Percentiles rank a stretch among this genome's conserved stretches.
These are phyloP conservation scores for Sphaerostilbella broomeana DNA, from an alignment of 2,329 filamentous ascomycete species.

Conservation along the genomic window DNA sequence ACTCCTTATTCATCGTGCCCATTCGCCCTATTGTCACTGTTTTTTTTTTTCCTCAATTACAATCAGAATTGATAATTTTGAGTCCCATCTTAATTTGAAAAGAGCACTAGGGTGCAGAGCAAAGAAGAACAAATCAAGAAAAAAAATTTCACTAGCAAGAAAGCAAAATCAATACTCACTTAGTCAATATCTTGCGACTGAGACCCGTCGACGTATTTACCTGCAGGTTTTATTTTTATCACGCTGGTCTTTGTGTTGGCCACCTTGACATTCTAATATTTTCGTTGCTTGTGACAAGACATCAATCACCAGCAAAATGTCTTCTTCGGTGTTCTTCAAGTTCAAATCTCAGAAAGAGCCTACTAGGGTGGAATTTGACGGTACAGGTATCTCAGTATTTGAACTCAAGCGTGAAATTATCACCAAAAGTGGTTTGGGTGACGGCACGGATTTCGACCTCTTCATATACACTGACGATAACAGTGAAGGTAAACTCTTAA, in stretches of 20 bases:
- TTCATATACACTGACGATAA: conserved; percentile 90
- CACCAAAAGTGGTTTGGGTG: conserved; percentile 82
- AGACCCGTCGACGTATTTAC: conserved; percentile 14
- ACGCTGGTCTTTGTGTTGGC: no score
- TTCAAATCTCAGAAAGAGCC: conserved; percentile 99
- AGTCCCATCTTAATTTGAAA: conserved; percentile 31
- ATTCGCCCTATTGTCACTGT: conserved; percentile 29
- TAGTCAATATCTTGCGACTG: conserved; percentile 25
- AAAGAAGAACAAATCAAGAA: conserved; percentile 23
- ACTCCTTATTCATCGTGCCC: conserved; percentile 34
- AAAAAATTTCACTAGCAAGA: conserved; percentile 18
- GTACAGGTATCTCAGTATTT: conserved; percentile 95
- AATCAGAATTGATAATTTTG: conserved; percentile 49
- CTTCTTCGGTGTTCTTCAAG: conserved; percentile 98
- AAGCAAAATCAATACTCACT: conserved; percentile 26
- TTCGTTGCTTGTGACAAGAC: conserved; percentile 19
- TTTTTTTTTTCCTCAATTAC: conserved; percentile 33
- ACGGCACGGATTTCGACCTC: conserved; percentile 94
- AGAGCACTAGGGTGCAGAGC: conserved; percentile 33
- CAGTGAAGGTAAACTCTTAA: conserved; percentile 82
- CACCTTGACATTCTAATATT: conserved; percentile 16
- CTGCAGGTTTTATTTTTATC: conserved; percentile 11
- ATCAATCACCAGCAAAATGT: conserved; percentile 53
- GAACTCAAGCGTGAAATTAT: conserved; percentile 99
- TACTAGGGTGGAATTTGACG: conserved; percentile 90